A percentile compares a stretch with the other conserved stretches of the same genome.
Conservation (phyloP, 1,284 basidiomycete species). For the Heterobasidion parviporum region DNA sequence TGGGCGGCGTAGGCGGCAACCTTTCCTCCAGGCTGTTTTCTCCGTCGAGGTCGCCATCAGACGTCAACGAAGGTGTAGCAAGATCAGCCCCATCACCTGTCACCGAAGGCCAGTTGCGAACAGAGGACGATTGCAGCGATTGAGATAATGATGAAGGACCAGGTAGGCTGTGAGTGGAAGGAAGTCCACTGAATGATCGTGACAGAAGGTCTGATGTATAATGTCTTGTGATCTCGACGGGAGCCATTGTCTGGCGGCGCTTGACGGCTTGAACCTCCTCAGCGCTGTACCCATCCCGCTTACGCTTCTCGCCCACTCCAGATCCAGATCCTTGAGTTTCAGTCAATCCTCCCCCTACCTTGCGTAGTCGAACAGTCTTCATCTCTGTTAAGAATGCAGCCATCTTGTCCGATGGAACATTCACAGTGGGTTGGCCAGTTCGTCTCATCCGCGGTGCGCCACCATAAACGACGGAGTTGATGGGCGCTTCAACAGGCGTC, state of each 20-base stretch:
- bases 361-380: slow-evolving; percentile 61
- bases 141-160: background rate
- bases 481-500: slow-evolving; percentile 53
- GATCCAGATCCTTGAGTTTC: background rate
- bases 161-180: background rate
- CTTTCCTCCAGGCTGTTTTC: slow-evolving; percentile 38
- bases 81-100: slow-evolving; percentile 13
- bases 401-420: slow-evolving; percentile 70
- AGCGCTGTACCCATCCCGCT: background rate
- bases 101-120: slow-evolving; percentile 10
- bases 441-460: slow-evolving; percentile 25
- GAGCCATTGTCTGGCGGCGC: background rate
- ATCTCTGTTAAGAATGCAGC: slow-evolving; percentile 70
- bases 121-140: background rate
- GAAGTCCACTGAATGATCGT: slow-evolving; percentile 3
- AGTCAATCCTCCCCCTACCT: slow-evolving; percentile 25
- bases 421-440: slow-evolving; percentile 56
- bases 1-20: slow-evolving; percentile 33
- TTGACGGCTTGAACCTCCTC: background rate
- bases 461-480: slow-evolving; percentile 33
- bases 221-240: background rate
- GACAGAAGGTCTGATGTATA: slow-evolving; percentile 9
- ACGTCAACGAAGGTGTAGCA: slow-evolving; percentile 14
- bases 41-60: slow-evolving; percentile 32
- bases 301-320: slow-evolving; percentile 1